Evolutionary conservation across 2,329 filamentous ascomycete species (phyloP), one percentile per base, ranked within the genome.

Genomic region (Neobulgaria alba): DNA sequence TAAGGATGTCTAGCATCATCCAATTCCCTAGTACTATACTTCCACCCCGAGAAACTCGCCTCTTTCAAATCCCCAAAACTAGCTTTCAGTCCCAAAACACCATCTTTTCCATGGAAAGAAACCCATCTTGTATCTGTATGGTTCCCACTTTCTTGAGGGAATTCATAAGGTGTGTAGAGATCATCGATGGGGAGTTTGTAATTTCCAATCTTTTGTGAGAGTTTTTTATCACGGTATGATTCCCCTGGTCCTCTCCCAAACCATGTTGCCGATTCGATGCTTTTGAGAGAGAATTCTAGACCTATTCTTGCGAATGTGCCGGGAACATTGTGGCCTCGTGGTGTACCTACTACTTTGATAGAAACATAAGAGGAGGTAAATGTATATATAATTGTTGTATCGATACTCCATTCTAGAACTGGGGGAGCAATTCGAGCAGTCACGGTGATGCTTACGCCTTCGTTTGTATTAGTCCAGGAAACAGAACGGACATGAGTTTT

Each of bases 181-280:
- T 69, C 64, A 34, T 73, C 69, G 2, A 77, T 61, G 1, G 50
- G 51, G 9, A 57, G 51, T 2, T 63, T 63, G 61, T 68, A 78
- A 36, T 68, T 71, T 5, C 75, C 79, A 3, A 82, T 60, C 1
- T 61, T 59, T 55, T 83, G 78, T 3, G 73, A 71, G 10, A 67
- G 56, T 57, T 83, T 82, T 64, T 72, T 79, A 61, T 85, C 82
- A n/a, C 65, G 61, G 63, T 85, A 85, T 3, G 68, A 74, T 57
- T 84, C 79, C 1, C 75, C 75, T 0, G 77, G 76, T 0, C 82
- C 81, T 2, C 77, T 72, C 2, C 80, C 80, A 55, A 77, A 83
- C 80, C 80, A 85, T n/a, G 63, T 59, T 1, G 66, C 69, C 3
- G 55, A 50, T 3, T 61, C 55, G 17, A 68, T 58, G 14, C 49